These are phyloP conservation scores for Funneliformis caledonium DNA, from an alignment of 371 early-diverging fungal genomes.

Conservation along the genomic window DNA sequence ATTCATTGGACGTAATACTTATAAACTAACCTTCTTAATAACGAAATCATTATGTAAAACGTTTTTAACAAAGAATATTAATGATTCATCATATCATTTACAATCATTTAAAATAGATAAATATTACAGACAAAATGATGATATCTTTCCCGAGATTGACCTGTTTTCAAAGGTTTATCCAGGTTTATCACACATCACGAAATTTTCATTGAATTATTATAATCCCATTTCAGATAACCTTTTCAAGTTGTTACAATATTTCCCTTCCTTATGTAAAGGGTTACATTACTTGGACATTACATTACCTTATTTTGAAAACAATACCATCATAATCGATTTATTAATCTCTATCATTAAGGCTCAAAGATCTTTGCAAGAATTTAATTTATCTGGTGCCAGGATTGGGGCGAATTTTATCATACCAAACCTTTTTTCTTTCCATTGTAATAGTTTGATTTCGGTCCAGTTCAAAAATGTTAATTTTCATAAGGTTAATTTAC, in stretches of 20 bases:
- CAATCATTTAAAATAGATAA: conserved; percentile 13
- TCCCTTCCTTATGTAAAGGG: neutral
- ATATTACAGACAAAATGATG: neutral
- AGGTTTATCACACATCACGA: neutral
- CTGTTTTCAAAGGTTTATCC: neutral
- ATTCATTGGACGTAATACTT: neutral
- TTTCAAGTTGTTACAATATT: conserved; percentile 11
- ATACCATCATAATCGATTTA: neutral
- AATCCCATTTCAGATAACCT: neutral
- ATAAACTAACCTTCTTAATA: neutral
- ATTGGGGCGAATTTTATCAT: neutral
- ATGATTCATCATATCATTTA: neutral
- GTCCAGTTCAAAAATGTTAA: neutral
- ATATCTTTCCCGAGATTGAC: neutral
- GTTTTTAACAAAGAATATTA: neutral
- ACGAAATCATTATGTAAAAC: neutral
- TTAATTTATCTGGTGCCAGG: neutral
- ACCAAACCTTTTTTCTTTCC: neutral
- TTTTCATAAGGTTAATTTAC: conserved; percentile 1
- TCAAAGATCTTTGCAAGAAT: conserved; percentile 7
- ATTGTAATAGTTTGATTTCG: neutral
- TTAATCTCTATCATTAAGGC: neutral
- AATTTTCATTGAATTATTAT: conserved; percentile 4
- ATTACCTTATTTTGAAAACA: conserved; percentile 1
- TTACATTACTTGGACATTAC: neutral